A percentile compares a stretch with the other conserved stretches of the same genome.
phyloP scores from a whole-genome alignment of 208 protist genomes.

The Blastocrithidia nonstop region DNA sequence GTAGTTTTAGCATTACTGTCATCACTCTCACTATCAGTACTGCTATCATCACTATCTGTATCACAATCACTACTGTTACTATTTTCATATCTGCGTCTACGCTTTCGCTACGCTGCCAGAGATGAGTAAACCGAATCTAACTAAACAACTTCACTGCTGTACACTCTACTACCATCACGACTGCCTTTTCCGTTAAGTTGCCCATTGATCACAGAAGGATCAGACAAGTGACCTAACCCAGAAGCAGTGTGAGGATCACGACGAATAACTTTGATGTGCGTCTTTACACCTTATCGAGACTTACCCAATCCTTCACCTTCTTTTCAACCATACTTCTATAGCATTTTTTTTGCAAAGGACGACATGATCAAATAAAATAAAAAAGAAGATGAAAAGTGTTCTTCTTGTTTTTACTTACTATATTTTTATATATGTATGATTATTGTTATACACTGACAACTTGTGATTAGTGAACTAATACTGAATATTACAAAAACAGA shows the following conservation, averaged over 20 bases:
- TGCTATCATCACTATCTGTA: background rate
- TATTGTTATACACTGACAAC: background rate
- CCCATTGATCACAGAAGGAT: conserved; percentile 20
- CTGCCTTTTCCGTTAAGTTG: conserved; percentile 22
- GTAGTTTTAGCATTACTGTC: conserved; percentile 3
- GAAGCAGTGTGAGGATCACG: conserved; percentile 46
- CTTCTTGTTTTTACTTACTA: background rate
- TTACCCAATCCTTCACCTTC: conserved; percentile 74
- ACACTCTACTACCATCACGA: conserved; percentile 61
- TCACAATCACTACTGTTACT: too few species aligned
- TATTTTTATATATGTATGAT: conserved; percentile 4
- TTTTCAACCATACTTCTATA: conserved; percentile 77
- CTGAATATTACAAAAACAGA: too few species aligned
- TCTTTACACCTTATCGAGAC: conserved; percentile 34
- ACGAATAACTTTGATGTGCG: conserved; percentile 62
- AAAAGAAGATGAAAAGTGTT: background rate
- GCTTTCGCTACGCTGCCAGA: too few species aligned
- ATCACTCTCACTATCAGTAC: background rate
- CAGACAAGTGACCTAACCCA: conserved; percentile 58
- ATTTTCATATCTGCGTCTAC: too few species aligned
- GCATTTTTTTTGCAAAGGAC: conserved; percentile 51
- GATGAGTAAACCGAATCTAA: too few species aligned
- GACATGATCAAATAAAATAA: conserved; percentile 19
- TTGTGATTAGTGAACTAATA: too few species aligned
- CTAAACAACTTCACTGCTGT: background rate